These are phyloP conservation scores for Marasmius fiardii DNA, from an alignment of 1,284 basidiomycete genomes.

Conservation along the genomic window DNA sequence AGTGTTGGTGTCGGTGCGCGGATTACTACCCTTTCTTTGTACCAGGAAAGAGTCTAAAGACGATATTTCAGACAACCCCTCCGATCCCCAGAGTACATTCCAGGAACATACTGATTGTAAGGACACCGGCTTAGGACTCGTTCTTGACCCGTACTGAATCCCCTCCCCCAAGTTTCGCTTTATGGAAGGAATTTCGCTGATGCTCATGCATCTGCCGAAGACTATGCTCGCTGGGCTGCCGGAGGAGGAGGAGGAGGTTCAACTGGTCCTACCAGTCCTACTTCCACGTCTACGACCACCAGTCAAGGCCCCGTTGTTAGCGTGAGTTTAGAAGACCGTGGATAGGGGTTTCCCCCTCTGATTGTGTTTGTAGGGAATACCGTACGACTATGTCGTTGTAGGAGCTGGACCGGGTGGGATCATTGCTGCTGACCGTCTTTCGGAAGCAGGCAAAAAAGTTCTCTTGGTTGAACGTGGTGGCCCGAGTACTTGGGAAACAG, in stretches of 20 bases:
- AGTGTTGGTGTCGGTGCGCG: conserved; percentile 27
- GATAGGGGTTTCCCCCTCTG: neutral
- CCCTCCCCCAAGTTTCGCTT: conserved; percentile 49
- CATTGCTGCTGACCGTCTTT: conserved; percentile 50
- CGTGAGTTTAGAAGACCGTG: neutral
- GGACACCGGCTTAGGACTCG: neutral
- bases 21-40: neutral
- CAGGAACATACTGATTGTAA: conserved; percentile 43
- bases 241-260: conserved; percentile 38
- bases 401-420: conserved; percentile 44
- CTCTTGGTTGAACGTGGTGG: conserved; percentile 60
- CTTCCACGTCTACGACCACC: conserved; percentile 24
- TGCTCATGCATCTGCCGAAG: conserved; percentile 41
- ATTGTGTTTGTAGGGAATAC: conserved; percentile 28
- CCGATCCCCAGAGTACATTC: conserved; percentile 33
- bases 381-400: conserved; percentile 63
- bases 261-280: conserved; percentile 22
- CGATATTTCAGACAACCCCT: conserved; percentile 18
- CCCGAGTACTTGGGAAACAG: conserved; percentile 55
- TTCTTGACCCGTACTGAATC: neutral
- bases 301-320: conserved; percentile 15
- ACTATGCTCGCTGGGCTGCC: conserved; percentile 48
- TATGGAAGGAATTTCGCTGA: conserved; percentile 47
- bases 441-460: conserved; percentile 60
- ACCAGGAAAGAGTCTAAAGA: neutral